These are phyloP conservation scores for Vararia minispora DNA, from an alignment of 768 basidiomycete genomes.

Conservation along the genomic window DNA sequence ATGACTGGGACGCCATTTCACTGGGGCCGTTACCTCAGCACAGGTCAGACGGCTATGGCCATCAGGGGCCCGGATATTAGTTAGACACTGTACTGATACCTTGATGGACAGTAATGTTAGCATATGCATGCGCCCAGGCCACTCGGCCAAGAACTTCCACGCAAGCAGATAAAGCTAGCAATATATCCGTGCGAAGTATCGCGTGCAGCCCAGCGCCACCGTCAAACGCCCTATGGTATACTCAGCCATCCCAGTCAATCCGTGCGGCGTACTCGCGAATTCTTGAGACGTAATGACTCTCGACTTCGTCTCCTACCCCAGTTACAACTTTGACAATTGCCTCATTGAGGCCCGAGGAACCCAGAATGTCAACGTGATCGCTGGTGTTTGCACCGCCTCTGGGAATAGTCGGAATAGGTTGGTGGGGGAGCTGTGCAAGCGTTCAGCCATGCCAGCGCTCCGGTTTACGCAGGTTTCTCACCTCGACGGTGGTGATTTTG, in stretches of 20 bases:
- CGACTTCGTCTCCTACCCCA: constrained; percentile 63
- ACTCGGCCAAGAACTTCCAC: no score
- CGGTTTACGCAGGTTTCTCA: constrained; percentile 24
- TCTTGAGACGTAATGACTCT: constrained; percentile 60
- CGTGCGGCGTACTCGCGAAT: constrained; percentile 66
- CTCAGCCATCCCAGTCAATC: constrained; percentile 69
- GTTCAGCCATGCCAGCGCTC: neutral
- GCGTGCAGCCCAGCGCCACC: no score
- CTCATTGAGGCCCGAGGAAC: constrained; percentile 76
- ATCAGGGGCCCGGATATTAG: no score
- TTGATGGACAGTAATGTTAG: no score
- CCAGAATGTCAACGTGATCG: constrained; percentile 68
- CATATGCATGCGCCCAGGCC: no score
- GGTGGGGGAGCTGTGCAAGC: constrained; percentile 59
- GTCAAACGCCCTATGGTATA: no score
- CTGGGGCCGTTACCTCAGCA: no score
- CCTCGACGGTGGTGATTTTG: constrained; percentile 78
- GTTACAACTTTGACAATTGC: constrained; percentile 86
- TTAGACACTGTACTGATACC: no score
- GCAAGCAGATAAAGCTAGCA: no score
- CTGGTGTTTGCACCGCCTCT: constrained; percentile 89
- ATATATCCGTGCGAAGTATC: no score
- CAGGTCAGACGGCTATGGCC: no score
- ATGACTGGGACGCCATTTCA: no score
- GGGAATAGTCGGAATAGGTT: constrained; percentile 57